A percentile compares a stretch with the other conserved stretches of the same genome.
phyloP scores from a whole-genome alignment of 106 monocot species.

The Agapanthus africanus region DNA sequence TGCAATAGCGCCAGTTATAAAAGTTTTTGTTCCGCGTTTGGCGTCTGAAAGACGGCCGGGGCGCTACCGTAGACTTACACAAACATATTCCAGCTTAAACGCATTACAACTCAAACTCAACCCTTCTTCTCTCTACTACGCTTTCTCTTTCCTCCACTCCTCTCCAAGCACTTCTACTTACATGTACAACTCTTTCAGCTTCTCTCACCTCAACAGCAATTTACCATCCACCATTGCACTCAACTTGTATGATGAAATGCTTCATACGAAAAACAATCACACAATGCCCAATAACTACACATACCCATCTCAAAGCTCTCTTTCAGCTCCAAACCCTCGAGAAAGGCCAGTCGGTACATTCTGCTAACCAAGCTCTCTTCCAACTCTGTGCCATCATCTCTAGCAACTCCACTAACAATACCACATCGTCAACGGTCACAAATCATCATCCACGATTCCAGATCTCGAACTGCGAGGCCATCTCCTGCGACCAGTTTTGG shows the following conservation, averaged over 20 bases:
- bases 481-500: too few species aligned
- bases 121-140: background rate
- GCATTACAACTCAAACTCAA: background rate
- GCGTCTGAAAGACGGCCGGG: too few species aligned
- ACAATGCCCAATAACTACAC: constrained; percentile 7
- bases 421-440: too few species aligned
- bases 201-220: background rate
- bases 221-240: background rate
- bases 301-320: constrained; percentile 12
- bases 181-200: constrained; percentile 11
- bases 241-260: constrained; percentile 11
- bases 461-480: too few species aligned
- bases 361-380: background rate
- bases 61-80: too few species aligned
- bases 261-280: background rate
- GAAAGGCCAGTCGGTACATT: background rate
- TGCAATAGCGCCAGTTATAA: too few species aligned
- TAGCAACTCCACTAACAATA: too few species aligned
- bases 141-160: constrained; percentile 5
- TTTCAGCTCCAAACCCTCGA: background rate
- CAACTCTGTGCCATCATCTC: too few species aligned
- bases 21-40: too few species aligned
- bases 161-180: constrained; percentile 5
- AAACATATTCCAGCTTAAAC: too few species aligned
- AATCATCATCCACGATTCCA: too few species aligned